Conservation (phyloP, 176 grass and related monocot genomes). For the Triticum timopheevii region DNA sequence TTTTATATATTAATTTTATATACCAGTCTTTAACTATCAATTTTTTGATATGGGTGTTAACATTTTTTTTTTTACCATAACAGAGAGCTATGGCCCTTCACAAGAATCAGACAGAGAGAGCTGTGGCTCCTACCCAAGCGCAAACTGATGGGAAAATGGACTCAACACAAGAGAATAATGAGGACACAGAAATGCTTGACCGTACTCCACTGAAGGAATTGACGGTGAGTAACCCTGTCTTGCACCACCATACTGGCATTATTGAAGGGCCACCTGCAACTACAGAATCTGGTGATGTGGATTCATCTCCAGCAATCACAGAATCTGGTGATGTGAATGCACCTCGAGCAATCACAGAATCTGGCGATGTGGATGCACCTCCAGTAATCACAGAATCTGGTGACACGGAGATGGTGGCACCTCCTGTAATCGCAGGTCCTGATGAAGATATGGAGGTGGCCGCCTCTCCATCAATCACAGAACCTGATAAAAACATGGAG, state of each 20-base stretch:
- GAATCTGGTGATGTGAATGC: conserved; percentile 16
- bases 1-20: conserved; percentile 1
- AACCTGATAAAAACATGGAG: conserved; percentile 13
- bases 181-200: conserved; percentile 26
- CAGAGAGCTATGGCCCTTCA: conserved; percentile 88
- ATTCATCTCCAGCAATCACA: conserved; percentile 18
- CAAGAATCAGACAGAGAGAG: conserved; percentile 54
- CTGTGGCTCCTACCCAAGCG: conserved; percentile 1
- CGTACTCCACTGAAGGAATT: conserved; percentile 3
- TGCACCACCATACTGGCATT: not conserved
- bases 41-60: not conserved
- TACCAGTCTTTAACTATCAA: conserved; percentile 16
- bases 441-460: conserved; percentile 17
- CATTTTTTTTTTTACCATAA: conserved; percentile 21
- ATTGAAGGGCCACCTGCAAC: conserved; percentile 20
- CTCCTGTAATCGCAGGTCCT: conserved; percentile 27
- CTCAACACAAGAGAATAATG: conserved; percentile 19
- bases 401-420: conserved; percentile 1
- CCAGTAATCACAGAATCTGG: not conserved
- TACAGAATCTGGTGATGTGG: conserved; percentile 19
- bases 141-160: conserved; percentile 41
- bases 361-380: conserved; percentile 10
- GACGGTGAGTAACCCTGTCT: conserved; percentile 24
- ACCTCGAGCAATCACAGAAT: not conserved
- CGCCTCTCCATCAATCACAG: conserved; percentile 7